These are phyloP conservation scores for Balamuthia mandrillaris DNA, from an alignment of 208 protist genomes.

Conservation along the genomic window DNA sequence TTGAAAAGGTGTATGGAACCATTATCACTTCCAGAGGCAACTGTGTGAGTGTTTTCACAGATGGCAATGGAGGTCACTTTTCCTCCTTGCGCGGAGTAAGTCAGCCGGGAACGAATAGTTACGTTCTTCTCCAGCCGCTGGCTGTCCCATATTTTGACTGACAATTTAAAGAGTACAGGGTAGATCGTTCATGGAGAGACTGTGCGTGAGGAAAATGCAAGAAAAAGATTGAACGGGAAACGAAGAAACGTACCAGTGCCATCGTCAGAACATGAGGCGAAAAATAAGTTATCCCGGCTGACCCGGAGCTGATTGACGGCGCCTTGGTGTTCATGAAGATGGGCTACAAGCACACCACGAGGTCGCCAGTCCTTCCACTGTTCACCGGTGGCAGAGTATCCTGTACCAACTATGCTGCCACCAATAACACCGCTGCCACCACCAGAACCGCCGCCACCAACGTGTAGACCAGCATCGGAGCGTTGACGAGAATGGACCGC, in stretches of 20 bases:
- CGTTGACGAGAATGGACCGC: too few relatives aligned
- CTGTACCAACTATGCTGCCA: too few relatives aligned
- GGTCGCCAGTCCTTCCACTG: constrained; percentile 40
- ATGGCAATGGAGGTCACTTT: constrained; percentile 52
- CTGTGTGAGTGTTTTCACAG: constrained; percentile 56
- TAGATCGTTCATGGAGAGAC: too few relatives aligned
- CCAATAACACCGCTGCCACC: too few relatives aligned
- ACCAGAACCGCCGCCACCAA: too few relatives aligned
- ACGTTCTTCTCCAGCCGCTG: constrained; percentile 58
- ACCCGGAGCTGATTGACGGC: constrained; percentile 55
- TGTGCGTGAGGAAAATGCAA: too few relatives aligned
- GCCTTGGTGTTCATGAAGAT: constrained; percentile 53
- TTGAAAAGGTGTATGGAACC: constrained; percentile 56
- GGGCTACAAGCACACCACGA: constrained; percentile 48
- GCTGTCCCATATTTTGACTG: constrained; percentile 68
- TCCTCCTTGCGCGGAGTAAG: constrained; percentile 48
- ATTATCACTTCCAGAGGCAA: constrained; percentile 49
- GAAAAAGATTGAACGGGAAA: too few relatives aligned
- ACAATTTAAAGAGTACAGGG: too few relatives aligned
- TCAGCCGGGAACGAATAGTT: constrained; percentile 53
- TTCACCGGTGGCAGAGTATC: background rate
- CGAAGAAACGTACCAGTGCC: too few relatives aligned
- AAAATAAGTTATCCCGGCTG: constrained; percentile 56
- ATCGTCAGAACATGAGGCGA: constrained; percentile 58
- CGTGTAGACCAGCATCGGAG: too few relatives aligned